A percentile compares a stretch with the other conserved stretches of the same genome.
Conservation (phyloP, 2,329 filamentous ascomycete species). For the Davidsoniella neocaledoniae region DNA sequence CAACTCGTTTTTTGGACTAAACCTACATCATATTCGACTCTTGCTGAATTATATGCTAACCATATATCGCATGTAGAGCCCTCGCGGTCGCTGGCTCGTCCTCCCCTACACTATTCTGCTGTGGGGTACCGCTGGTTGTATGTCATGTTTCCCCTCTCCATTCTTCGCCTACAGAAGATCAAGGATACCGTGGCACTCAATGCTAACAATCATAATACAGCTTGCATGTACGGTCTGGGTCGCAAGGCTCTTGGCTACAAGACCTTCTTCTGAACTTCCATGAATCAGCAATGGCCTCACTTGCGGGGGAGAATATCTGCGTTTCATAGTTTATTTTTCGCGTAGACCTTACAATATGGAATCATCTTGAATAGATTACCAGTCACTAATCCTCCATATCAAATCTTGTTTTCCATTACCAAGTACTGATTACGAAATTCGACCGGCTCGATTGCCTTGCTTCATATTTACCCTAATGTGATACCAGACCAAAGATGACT, state of each 20-base stretch:
- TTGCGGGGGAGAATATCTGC: too few species aligned
- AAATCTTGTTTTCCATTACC: background rate
- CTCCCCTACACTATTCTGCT: constrained; percentile 51
- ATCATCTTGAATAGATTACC: background rate
- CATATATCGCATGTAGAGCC: constrained; percentile 28
- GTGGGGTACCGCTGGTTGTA: constrained; percentile 46
- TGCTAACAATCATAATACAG: constrained; percentile 21
- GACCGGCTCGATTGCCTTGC: too few species aligned
- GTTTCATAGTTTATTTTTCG: too few species aligned
- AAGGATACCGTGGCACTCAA: background rate
- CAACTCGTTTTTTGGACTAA: too few species aligned
- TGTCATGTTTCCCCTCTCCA: constrained; percentile 19
- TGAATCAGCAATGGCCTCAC: too few species aligned
- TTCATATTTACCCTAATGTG: too few species aligned
- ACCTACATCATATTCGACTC: background rate
- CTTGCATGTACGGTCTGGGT: constrained; percentile 52
- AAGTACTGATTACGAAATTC: background rate
- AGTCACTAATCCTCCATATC: background rate
- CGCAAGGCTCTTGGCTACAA: constrained; percentile 64
- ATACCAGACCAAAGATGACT: too few species aligned
- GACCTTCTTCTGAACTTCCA: constrained; percentile 44
- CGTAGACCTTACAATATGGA: too few species aligned
- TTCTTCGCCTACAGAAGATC: background rate
- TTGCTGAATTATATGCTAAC: constrained; percentile 11
- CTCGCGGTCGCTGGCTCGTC: constrained; percentile 47